These are phyloP conservation scores for Rhodocollybia butyracea DNA, from an alignment of 768 basidiomycete genomes.

Conservation along the genomic window DNA sequence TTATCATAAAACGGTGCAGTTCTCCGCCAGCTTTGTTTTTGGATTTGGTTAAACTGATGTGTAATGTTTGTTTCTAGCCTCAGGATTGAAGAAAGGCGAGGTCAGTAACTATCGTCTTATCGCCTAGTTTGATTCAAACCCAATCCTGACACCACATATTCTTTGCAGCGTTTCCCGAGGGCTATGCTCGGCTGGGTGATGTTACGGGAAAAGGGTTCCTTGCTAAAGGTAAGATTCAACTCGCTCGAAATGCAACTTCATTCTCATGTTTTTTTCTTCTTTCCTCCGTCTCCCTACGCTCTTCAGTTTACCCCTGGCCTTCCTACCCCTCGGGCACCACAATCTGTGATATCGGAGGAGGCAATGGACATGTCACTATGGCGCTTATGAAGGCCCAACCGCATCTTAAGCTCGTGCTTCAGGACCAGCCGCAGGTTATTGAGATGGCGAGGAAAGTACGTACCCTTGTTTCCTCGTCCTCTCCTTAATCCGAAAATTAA, in stretches of 20 bases:
- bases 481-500: too few relatives aligned
- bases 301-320: constrained; percentile 33
- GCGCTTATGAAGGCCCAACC: constrained; percentile 29
- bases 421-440: constrained; percentile 31
- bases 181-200: constrained; percentile 29
- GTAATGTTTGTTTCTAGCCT: constrained; percentile 4
- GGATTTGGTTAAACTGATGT: not conserved
- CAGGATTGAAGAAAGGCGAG: constrained; percentile 13
- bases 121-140: too few relatives aligned
- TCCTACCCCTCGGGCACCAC: constrained; percentile 20
- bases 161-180: constrained; percentile 22
- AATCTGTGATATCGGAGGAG: constrained; percentile 39
- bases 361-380: constrained; percentile 32
- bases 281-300: not conserved
- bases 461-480: not conserved
- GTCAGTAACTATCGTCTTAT: constrained; percentile 1
- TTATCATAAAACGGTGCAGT: constrained; percentile 11
- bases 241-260: not conserved
- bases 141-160: too few relatives aligned
- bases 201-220: constrained; percentile 24
- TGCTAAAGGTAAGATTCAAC: constrained; percentile 19
- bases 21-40: not conserved
- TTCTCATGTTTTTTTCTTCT: not conserved
- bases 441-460: constrained; percentile 22
- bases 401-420: constrained; percentile 30